Percentiles rank a stretch among this genome's conserved stretches.
Evolutionary conservation across 192 early-diverging fungal species (phyloP).

Genomic region (Coemansia sp.): DNA sequence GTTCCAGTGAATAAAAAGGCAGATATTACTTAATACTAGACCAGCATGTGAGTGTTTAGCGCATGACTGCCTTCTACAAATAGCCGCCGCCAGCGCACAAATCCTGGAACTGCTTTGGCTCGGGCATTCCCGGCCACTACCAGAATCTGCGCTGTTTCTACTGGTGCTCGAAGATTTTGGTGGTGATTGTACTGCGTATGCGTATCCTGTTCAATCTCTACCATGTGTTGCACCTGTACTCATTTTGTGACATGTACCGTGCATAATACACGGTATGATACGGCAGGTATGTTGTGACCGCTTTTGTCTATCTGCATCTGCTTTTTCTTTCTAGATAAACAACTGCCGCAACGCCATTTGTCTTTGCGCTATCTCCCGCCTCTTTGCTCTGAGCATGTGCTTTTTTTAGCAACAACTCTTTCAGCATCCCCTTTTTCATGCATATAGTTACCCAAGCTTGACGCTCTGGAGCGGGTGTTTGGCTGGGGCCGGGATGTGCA

Average conservation of each 20-base stretch:
- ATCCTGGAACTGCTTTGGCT: background rate
- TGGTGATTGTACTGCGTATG: slow-evolving; percentile 5
- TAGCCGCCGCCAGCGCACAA: background rate
- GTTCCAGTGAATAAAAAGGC: too few relatives aligned
- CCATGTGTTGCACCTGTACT: background rate
- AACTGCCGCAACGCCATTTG: too few relatives aligned
- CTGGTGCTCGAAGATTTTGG: background rate
- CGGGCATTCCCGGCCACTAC: background rate
- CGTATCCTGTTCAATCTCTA: background rate
- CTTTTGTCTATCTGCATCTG: background rate
- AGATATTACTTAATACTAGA: background rate
- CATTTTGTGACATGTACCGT: background rate
- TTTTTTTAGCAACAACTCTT: background rate
- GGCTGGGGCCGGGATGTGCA: background rate
- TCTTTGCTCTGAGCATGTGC: background rate
- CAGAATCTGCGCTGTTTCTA: background rate
- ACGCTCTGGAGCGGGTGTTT: background rate
- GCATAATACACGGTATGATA: background rate
- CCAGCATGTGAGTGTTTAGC: background rate
- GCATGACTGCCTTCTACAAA: background rate
- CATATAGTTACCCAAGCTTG: background rate
- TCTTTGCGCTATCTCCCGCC: background rate
- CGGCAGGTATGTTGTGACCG: background rate
- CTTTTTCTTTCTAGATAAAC: background rate
- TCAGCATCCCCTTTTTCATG: background rate